Conservation (phyloP, 306 rosid genomes). For the Lablab purpureus region DNA sequence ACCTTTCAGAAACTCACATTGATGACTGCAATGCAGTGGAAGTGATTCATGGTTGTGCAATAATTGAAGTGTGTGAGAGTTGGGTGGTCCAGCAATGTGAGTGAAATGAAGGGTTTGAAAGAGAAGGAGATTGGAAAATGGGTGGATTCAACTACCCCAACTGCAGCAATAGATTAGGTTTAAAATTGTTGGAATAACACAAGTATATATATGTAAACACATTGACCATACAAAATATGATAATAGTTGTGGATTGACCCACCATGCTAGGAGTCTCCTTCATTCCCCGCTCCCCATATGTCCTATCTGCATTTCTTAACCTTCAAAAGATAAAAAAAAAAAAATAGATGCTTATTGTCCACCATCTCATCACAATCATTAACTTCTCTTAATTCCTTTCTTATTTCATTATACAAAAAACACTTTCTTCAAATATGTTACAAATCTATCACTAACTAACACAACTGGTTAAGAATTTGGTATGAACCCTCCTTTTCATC, state of each 20-base stretch:
- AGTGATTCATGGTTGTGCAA: background rate
- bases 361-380: slow-evolving; percentile 9
- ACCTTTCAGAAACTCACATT: no score
- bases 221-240: background rate
- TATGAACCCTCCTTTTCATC: no score
- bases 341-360: background rate
- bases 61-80: background rate
- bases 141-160: slow-evolving; percentile 35
- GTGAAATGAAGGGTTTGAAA: slow-evolving; percentile 1
- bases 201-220: background rate
- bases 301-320: background rate
- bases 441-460: no score
- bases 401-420: no score
- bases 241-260: background rate
- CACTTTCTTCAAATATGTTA: no score
- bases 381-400: background rate
- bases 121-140: slow-evolving; percentile 3
- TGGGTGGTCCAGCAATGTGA: background rate
- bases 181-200: background rate
- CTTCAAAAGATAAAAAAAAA: background rate
- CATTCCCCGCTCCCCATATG: slow-evolving; percentile 42
- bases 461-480: no score
- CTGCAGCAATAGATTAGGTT: slow-evolving; percentile 7
- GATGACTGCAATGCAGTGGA: no score
- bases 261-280: slow-evolving; percentile 1